Evolutionary conservation across 1,284 basidiomycete genomes (phyloP), one percentile per base, ranked within the genome.

Genomic region (Malassezia equina): DNA sequence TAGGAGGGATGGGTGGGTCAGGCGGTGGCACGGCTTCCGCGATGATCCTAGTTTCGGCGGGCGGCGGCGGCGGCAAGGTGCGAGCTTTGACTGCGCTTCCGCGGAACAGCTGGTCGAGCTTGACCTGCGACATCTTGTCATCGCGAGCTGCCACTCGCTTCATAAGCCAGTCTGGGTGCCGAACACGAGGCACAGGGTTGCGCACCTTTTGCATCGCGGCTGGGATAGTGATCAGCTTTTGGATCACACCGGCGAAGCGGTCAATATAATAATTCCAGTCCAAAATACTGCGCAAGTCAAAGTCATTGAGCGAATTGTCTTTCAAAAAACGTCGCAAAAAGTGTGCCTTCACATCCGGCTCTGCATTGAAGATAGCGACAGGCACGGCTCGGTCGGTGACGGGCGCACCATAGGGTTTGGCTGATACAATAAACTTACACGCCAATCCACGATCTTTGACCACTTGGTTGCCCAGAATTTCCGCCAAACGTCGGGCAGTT

Each of bases 201-300:
- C 86, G 77, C 33, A 99, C 88, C 70, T 91, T 91, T 75, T 99
- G 94, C 83, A 98, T 87, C 0, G 94, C 94, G 4, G 94, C 94
- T 7, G 94, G 94, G 66, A 99, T 99, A 3, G 94, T 99, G 76
- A 99, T 98, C 51, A 99, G 80, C 73, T 99, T 99, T 77, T 98
- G 94, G 58, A 99, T 91, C 63, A 98, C 94, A 1, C 90, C 93
- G 8, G 94, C 94, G 31, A 99, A 79, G 23, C 94, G 86, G 71
- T 98, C 94, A 67, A 95, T 94, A 77, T 98, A 99, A 76, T 99
- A 99, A 25, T 84, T 81, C 94, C 94, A 99, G 75, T 99, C 94
- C 61, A 99, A 81, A 65, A 99, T 95, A 9, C 86, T 85, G 13
- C 94, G 84, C 48, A 99, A 78, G 55, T 98, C 91, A 69, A 99